Conservation (phyloP, 108 stramenopile species). For the Fragilaria radians region DNA sequence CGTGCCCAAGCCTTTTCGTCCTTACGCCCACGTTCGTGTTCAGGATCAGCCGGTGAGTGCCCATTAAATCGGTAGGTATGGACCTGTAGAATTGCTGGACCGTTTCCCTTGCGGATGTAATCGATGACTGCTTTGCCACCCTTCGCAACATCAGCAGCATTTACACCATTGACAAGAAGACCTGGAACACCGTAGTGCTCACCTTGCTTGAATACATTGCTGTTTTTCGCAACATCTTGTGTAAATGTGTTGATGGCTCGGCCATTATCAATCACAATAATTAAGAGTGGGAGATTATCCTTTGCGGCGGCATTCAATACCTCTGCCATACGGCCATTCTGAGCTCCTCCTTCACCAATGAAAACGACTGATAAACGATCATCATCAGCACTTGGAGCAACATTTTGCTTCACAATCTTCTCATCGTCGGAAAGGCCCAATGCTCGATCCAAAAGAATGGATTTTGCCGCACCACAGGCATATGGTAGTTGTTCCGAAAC, state of each 20-base stretch:
- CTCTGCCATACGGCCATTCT: slow-evolving; percentile 96
- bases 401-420: slow-evolving; percentile 71
- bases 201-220: slow-evolving; percentile 88
- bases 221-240: slow-evolving; percentile 90
- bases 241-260: slow-evolving; percentile 99
- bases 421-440: slow-evolving; percentile 83
- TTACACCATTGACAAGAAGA: slow-evolving; percentile 85
- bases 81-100: slow-evolving; percentile 94
- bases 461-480: slow-evolving; percentile 93
- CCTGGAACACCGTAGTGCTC: slow-evolving; percentile 96
- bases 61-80: slow-evolving; percentile 98
- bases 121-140: slow-evolving; percentile 95
- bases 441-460: slow-evolving; percentile 87
- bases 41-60: slow-evolving; percentile 97
- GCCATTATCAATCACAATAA: slow-evolving; percentile 96
- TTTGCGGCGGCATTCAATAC: slow-evolving; percentile 93
- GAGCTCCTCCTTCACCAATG: slow-evolving; percentile 93
- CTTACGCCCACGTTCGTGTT: slow-evolving; percentile 98
- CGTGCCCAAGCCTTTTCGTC: slow-evolving; percentile 98
- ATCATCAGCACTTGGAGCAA: slow-evolving; percentile 78
- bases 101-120: slow-evolving; percentile 89
- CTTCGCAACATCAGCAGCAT: slow-evolving; percentile 89
- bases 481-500: slow-evolving; percentile 96
- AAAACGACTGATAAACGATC: slow-evolving; percentile 92
- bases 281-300: slow-evolving; percentile 91